Evolutionary conservation across 305 asterid species (phyloP).

Genomic region (Andrographis paniculata): DNA sequence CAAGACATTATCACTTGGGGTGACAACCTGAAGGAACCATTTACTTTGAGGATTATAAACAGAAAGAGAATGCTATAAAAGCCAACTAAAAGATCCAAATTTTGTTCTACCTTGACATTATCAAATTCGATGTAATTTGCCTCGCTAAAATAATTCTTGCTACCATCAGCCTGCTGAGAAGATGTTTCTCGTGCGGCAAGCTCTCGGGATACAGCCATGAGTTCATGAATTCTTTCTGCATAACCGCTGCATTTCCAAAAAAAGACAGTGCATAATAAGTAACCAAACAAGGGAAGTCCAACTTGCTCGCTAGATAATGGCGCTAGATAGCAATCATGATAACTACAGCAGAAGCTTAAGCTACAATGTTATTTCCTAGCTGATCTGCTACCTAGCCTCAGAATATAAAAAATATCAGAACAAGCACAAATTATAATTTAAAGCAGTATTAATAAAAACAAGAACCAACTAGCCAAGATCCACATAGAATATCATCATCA

Average conservation of each 20-base stretch:
- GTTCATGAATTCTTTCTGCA: slow-evolving; percentile 98
- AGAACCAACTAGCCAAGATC: too few relatives aligned
- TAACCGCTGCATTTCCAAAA: slow-evolving; percentile 72
- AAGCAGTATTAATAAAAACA: too few relatives aligned
- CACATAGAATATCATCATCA: neutral
- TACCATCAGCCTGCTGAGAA: slow-evolving; percentile 68
- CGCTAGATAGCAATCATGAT: too few relatives aligned
- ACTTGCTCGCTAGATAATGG: slow-evolving; percentile 6
- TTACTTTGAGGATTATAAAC: slow-evolving; percentile 17
- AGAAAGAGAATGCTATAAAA: slow-evolving; percentile 7
- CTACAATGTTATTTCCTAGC: too few relatives aligned
- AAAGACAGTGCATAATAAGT: slow-evolving; percentile 13
- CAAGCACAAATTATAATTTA: too few relatives aligned
- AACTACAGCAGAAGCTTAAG: too few relatives aligned
- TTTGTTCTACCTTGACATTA: slow-evolving; percentile 66
- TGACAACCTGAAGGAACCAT: slow-evolving; percentile 70
- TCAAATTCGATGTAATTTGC: slow-evolving; percentile 95
- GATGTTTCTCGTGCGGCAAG: slow-evolving; percentile 61
- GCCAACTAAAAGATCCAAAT: slow-evolving; percentile 16
- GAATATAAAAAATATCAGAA: too few relatives aligned
- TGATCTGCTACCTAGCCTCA: too few relatives aligned
- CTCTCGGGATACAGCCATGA: slow-evolving; percentile 83
- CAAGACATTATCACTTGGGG: slow-evolving; percentile 91
- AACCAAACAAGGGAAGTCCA: slow-evolving; percentile 4
- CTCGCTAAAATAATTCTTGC: slow-evolving; percentile 81